Percentiles rank a stretch among this genome's conserved stretches.
phyloP scores from a whole-genome alignment of 495 filamentous ascomycete species.

The Haplographium delicatum region DNA sequence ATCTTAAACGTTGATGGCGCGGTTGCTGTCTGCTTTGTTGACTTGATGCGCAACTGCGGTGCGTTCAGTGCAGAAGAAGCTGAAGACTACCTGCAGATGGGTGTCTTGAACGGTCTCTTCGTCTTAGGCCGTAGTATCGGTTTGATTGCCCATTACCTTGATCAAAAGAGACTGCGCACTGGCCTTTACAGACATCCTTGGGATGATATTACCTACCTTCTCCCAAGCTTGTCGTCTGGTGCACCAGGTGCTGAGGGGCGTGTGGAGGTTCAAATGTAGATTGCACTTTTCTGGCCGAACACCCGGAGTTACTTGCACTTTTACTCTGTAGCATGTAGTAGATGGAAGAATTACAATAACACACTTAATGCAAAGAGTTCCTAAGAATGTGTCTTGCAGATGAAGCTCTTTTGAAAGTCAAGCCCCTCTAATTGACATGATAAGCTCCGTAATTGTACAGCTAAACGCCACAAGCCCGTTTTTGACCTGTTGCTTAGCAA shows the following conservation, averaged over 20 bases:
- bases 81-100: slow-evolving; percentile 84
- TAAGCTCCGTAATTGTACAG: too few relatives aligned
- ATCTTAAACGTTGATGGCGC: slow-evolving; percentile 99
- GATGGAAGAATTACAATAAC: slow-evolving; percentile 18
- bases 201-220: slow-evolving; percentile 96
- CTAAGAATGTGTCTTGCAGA: too few relatives aligned
- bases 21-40: slow-evolving; percentile 97
- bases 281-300: slow-evolving; percentile 12
- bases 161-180: slow-evolving; percentile 97
- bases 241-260: slow-evolving; percentile 77
- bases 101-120: slow-evolving; percentile 98
- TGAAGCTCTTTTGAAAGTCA: too few relatives aligned
- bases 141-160: slow-evolving; percentile 98
- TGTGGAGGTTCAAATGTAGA: slow-evolving; percentile 74
- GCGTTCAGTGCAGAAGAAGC: slow-evolving; percentile 83
- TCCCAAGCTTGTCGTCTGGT: slow-evolving; percentile 69
- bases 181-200: slow-evolving; percentile 98
- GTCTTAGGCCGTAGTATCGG: slow-evolving; percentile 93
- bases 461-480: too few relatives aligned
- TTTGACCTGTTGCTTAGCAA: too few relatives aligned
- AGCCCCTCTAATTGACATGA: too few relatives aligned
- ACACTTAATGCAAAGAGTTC: slow-evolving; percentile 12
- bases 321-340: slow-evolving; percentile 18
- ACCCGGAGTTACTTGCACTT: slow-evolving; percentile 13
- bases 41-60: slow-evolving; percentile 94